These are phyloP conservation scores for Geotrichum europaeum DNA, from an alignment of 1,139 yeast species.

Conservation along the genomic window DNA sequence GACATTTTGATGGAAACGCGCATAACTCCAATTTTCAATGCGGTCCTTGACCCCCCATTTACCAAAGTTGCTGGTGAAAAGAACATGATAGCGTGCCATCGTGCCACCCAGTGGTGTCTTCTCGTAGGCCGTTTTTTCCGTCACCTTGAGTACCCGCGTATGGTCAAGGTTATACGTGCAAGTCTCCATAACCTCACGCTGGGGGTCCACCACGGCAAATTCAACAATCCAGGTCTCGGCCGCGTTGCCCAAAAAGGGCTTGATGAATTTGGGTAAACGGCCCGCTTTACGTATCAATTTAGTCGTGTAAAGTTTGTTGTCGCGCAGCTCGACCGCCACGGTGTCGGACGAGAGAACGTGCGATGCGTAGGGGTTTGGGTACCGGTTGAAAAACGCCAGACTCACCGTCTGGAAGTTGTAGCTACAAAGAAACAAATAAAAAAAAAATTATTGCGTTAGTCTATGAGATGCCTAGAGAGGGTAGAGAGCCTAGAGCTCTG, in stretches of 20 bases:
- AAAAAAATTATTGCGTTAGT: not conserved
- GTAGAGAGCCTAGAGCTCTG: no score
- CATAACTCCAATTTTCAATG: conserved; percentile 79
- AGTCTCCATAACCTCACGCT: conserved; percentile 48
- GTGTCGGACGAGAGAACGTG: conserved; percentile 88
- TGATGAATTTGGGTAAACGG: conserved; percentile 71
- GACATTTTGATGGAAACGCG: conserved; percentile 62
- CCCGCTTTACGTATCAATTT: conserved; percentile 76
- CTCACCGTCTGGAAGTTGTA: conserved; percentile 66
- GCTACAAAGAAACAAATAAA: conserved; percentile 16
- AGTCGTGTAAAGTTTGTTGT: conserved; percentile 57
- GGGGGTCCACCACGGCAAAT: conserved; percentile 67
- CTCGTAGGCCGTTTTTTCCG: conserved; percentile 60
- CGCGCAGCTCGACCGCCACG: conserved; percentile 46
- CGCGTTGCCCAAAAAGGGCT: conserved; percentile 67
- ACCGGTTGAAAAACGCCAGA: conserved; percentile 73
- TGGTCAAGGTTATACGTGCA: conserved; percentile 87
- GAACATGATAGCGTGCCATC: conserved; percentile 40
- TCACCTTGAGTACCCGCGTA: conserved; percentile 68
- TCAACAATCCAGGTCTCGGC: conserved; percentile 83
- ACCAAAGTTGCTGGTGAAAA: conserved; percentile 64
- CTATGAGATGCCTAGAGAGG: not conserved
- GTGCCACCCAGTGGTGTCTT: conserved; percentile 20
- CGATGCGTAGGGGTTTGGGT: conserved; percentile 86
- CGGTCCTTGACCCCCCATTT: conserved; percentile 57